Base-by-base conservation (phyloP, 78 protist genomes). In the Dictyostelium capitatum region DNA sequence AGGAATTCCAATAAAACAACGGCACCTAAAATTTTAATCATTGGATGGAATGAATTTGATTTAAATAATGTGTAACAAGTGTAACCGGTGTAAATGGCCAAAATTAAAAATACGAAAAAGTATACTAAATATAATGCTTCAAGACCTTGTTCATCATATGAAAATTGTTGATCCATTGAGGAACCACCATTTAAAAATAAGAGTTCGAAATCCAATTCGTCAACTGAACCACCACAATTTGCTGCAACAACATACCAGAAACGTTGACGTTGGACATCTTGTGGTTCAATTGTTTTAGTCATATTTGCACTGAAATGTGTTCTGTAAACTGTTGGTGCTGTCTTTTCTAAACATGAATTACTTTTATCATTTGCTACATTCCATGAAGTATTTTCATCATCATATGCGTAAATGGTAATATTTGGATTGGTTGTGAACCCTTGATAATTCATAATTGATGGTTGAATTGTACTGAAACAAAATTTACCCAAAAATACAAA, bases 61-160 rank as follows among this genome's bases (percentile, higher is more conserved):
- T 37, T 28, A 14, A 6, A 28, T 7, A 91, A 30, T 9, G 7
- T 56, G 53, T 15, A 91, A 20, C 74, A 62, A 14, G 82, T 48
- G 19, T 43, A 91, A 37, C 23, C 14, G 11, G 59, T 80, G 56
- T 67, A 82, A 14, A 4, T 37, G 8, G 81, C 11, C n/a, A 92
- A 50, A 25, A 41, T 15, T 43, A 92, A 50, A 78, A 92, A 92
- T 47, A 83, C 70, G 67, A 84, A 79, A 62, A 92, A 92, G 51
- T 83, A 92, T 17, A 78, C 59, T 25, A 92, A 56, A 51, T 92
- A 92, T 48, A 92, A 70, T 6, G 70, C 83, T n/a, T 80, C 93
- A 8, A 92, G 81, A 62, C 89, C 96, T 72, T 92, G 91, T 12
- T 92, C 91, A 51, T 92, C 96, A 56, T 48, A 82, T 25, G 92